These are phyloP conservation scores for Pyricularia sp. DNA, from an alignment of 2,329 filamentous ascomycete species.

Conservation along the genomic window DNA sequence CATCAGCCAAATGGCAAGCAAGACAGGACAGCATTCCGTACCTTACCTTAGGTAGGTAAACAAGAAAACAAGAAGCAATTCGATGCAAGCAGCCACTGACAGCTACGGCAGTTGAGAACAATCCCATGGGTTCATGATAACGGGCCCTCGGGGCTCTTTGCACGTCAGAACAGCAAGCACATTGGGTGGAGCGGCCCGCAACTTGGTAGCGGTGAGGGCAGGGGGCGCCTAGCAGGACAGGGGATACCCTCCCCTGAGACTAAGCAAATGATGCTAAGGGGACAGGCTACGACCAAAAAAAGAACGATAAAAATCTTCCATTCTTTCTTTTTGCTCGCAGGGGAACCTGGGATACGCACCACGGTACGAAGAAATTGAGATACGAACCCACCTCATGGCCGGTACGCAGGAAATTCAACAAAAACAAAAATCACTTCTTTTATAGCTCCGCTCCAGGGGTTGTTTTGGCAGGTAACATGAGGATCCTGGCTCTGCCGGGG, in stretches of 20 bases:
- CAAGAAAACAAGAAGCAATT: too few species aligned
- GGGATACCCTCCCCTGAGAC: not conserved
- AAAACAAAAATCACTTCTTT: not conserved
- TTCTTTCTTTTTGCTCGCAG: not conserved
- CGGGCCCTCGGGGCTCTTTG: not conserved
- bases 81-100: too few species aligned
- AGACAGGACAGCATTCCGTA: not conserved
- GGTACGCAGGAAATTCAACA: not conserved
- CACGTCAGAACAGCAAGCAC: not conserved
- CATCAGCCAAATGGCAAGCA: not conserved
- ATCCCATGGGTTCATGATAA: not conserved
- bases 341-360: not conserved
- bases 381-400: not conserved
- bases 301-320: not conserved
- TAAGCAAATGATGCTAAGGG: not conserved
- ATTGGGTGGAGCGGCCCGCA: not conserved
- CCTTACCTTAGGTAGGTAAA: too few species aligned
- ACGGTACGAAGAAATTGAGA: not conserved
- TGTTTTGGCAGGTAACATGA: not conserved
- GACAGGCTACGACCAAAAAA: not conserved
- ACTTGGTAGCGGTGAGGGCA: not conserved
- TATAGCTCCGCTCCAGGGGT: not conserved
- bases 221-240: not conserved
- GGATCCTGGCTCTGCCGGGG: not conserved
- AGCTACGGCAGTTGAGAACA: not conserved